Base-by-base conservation (phyloP, 345 rosid species). In the Orychophragmus violaceus region DNA sequence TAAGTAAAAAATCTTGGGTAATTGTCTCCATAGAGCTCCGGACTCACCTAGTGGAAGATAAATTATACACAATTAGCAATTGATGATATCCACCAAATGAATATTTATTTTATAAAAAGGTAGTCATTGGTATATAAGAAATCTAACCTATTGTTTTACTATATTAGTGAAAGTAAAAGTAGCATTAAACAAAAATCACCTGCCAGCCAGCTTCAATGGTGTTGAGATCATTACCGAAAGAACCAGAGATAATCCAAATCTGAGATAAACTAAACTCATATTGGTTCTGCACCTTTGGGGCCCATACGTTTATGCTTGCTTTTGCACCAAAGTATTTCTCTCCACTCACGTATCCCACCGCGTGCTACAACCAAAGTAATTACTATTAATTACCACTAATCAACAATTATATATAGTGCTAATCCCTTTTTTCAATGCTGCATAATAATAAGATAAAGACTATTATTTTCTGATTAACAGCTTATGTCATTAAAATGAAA, bases 191-290 rank as follows among this genome's bases (percentile, higher is more conserved):
- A n/a, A 42, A 8, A 58, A 32, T 1, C 75, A 82, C 97, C 95
- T 95, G 99, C 99, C 99, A 95, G 5, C 99, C 99, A 67, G 99
- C 95, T 82, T 95, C 99, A 64, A 95, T 95, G 75, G 99, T 95
- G 78, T 95, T 95, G 52, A 95, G 96, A 60, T 95, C 99, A 55
- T 91, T 76, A 2, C 91, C 97, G 13, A 95, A 95, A 0, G 97
- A 85, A 24, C 99, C 99, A 33, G 99, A 95, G 71, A 95, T 88
- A 60, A 95, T 85, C 99, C 99, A 95, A 80, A 95, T 50, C 39
- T 95, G 99, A 56, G 99, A 95, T 74, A 95, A 69, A 81, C 97
- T 91, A 82, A 95, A 95, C 70, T 95, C 99, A 45, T 86, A 83
- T 71, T 85, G 96, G 66, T 84, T 87, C 6, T 80, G 74, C 5